Percentiles rank a stretch among this genome's conserved stretches.
These are phyloP conservation scores for Cyclospora cayetanensis DNA, from an alignment of 169 alveolate genomes.

Conservation along the genomic window DNA sequence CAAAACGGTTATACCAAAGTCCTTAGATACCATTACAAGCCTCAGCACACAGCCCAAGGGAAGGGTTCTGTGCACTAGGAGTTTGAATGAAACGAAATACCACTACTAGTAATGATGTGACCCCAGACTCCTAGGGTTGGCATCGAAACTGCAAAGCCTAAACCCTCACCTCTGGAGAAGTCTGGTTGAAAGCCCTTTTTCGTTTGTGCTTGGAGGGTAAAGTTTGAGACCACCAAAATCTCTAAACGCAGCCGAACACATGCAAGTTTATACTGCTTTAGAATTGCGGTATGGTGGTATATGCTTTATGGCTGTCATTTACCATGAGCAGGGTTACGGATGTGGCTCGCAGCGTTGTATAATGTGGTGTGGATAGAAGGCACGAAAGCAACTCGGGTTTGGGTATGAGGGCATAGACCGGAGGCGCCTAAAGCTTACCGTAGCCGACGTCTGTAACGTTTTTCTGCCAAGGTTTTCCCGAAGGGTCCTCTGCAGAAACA, in stretches of 20 bases:
- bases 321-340: too few species aligned
- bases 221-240: constrained; percentile 27
- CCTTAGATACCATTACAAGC: background rate
- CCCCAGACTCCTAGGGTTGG: background rate
- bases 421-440: constrained; percentile 36
- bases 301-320: too few species aligned
- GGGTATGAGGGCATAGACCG: background rate
- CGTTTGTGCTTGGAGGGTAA: constrained; percentile 41
- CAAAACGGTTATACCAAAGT: background rate
- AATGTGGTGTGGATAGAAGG: too few species aligned
- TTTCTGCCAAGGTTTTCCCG: constrained; percentile 52
- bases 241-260: background rate
- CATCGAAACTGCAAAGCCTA: background rate
- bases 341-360: too few species aligned
- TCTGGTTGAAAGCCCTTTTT: constrained; percentile 49
- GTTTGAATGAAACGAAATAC: background rate
- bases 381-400: background rate
- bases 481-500: background rate
- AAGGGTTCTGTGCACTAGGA: background rate
- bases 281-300: too few species aligned
- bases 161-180: constrained; percentile 20
- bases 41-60: background rate
- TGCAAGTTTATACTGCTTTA: background rate
- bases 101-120: background rate
- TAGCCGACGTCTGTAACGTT: constrained; percentile 30